Conservation (phyloP, 257 asterid genomes). For the Ballota nigra region DNA sequence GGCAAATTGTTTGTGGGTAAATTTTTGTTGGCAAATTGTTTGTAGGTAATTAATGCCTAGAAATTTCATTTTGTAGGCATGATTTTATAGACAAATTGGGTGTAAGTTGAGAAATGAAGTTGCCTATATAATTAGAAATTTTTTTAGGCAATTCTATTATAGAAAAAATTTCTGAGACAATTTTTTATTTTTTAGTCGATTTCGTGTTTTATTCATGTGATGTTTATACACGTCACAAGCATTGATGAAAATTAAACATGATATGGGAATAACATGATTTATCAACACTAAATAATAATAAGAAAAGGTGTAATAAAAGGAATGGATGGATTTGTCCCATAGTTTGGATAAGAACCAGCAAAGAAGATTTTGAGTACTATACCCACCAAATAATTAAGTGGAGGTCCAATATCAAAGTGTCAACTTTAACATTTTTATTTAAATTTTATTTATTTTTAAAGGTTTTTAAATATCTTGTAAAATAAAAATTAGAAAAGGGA, state of each 20-base stretch:
- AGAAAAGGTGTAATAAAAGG: neutral
- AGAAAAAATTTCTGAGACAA: too few species aligned
- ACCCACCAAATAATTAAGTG: slow-evolving; percentile 15
- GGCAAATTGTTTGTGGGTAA: too few species aligned
- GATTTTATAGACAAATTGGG: too few species aligned
- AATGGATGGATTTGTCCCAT: neutral
- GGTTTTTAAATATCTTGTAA: neutral
- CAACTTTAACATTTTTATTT: neutral
- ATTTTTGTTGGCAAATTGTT: too few species aligned
- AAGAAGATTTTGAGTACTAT: neutral
- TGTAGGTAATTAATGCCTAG: too few species aligned
- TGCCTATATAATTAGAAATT: too few species aligned
- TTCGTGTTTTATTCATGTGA: too few species aligned
- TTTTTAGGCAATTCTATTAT: too few species aligned
- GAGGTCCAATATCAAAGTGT: slow-evolving; percentile 1
- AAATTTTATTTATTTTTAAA: neutral
- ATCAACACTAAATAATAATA: neutral
- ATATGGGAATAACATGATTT: neutral
- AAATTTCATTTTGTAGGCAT: too few species aligned
- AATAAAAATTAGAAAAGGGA: neutral
- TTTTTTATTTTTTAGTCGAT: too few species aligned
- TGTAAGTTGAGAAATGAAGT: too few species aligned
- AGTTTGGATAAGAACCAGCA: slow-evolving; percentile 4
- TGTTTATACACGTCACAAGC: neutral
- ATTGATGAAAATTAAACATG: neutral